Evolutionary conservation across 441 rosid genomes (phyloP), one percentile per base, ranked within the genome.

Genomic region (Adansonia madagascariensis): DNA sequence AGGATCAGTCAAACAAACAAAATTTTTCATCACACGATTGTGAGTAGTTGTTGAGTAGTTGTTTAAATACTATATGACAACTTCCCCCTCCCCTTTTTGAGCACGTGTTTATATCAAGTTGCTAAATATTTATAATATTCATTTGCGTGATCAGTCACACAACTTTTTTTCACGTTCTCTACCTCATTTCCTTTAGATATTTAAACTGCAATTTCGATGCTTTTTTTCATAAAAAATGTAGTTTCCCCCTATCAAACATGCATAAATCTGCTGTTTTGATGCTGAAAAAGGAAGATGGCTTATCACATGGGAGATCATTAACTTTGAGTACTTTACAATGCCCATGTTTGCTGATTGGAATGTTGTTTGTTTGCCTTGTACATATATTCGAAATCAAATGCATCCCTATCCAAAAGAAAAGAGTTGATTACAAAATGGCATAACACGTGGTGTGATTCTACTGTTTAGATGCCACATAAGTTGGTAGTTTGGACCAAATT

Each of bases 1-100:
- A 81, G 99, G 97, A 83, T 52, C 91, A 3, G 88, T 88, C 76
- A 95, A 91, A 80, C 92, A 91, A 82, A 93, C 94, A 22, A 93
- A 81, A 84, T 84, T 93, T 76, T 88, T 88, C 84, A 90, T 95
- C 68, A 92, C 90, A 7, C 87, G 86, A 81, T 82, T 75, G 99
- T 93, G 83, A 89, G 99, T 80, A 53, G 59, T 43, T 71, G 53
- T 50, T 93, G 83, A 89, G 99, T 80, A 53, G 59, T 43, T 71
- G 53, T 50, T 12, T 72, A 71, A 47, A 57, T 49, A 7, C 55
- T 62, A 22, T 60, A 62, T 27, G 74, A 67, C 50, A 8, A 22
- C 15, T 79, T 75, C 18, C 47, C 4, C 60, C 4, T 50, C n/a
- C 65, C 0, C 43, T 70, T 69, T n/a, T 39, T 18, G 27, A 71